Evolutionary conservation across 1,139 yeast genomes (phyloP).

Genomic region (Protomyces macrosporus): DNA sequence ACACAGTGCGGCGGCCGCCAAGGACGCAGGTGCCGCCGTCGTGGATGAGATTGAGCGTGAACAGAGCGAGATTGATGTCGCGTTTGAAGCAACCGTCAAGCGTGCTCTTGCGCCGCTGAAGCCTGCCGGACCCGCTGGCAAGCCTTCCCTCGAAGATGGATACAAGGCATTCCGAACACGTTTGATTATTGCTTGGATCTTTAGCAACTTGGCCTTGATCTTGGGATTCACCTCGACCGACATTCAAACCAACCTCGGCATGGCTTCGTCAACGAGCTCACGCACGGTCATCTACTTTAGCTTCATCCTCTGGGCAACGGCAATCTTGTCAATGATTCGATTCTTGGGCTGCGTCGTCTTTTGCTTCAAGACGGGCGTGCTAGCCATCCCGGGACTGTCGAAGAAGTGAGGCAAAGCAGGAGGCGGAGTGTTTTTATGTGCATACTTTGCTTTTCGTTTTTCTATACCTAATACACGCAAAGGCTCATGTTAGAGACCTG

Average conservation of each 20-base stretch:
- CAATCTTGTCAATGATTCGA: conserved; percentile 69
- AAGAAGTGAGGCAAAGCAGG: neutral
- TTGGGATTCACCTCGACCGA: conserved; percentile 50
- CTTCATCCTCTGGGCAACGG: conserved; percentile 74
- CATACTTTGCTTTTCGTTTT: neutral
- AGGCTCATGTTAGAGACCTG: neutral
- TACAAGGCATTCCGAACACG: conserved; percentile 74
- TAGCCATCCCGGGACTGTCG: conserved; percentile 10
- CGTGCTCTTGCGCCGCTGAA: conserved; percentile 45
- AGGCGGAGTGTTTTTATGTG: neutral
- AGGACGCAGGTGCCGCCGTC: conserved; percentile 63
- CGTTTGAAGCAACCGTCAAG: conserved; percentile 35
- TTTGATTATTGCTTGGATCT: conserved; percentile 74
- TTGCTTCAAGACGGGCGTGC: conserved; percentile 40
- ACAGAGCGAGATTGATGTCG: conserved; percentile 57
- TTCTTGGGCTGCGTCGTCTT: conserved; percentile 63
- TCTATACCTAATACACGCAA: neutral
- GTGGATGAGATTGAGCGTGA: conserved; percentile 69
- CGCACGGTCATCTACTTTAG: conserved; percentile 58
- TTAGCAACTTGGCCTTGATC: conserved; percentile 64
- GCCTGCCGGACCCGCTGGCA: conserved; percentile 37
- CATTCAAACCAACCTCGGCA: conserved; percentile 18
- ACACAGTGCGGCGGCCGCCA: conserved; percentile 42
- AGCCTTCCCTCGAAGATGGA: conserved; percentile 49
- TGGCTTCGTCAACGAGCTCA: conserved; percentile 28